These are phyloP conservation scores for Fusarium sororula DNA, from an alignment of 2,329 filamentous ascomycete species.

Conservation along the genomic window DNA sequence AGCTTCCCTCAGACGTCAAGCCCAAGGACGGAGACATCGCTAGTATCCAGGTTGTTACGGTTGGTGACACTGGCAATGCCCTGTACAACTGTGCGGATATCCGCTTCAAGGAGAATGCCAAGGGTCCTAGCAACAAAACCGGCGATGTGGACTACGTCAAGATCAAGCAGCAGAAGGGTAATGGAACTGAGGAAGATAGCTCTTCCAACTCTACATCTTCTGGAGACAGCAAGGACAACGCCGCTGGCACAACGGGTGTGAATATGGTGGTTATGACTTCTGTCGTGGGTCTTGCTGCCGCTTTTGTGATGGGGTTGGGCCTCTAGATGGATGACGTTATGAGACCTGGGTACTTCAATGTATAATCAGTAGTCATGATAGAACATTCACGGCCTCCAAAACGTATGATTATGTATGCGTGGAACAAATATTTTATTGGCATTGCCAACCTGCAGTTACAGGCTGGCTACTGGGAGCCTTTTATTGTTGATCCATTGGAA, in stretches of 20 bases:
- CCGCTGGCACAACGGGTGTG: conserved; percentile 35
- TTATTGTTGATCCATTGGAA: not conserved
- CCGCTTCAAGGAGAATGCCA: conserved; percentile 66
- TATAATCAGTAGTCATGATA: conserved; percentile 10
- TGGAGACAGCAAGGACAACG: conserved; percentile 31
- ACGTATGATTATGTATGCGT: conserved; percentile 22
- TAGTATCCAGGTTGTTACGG: conserved; percentile 75
- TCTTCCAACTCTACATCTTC: conserved; percentile 29
- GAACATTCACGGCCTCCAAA: conserved; percentile 4
- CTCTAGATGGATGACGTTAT: conserved; percentile 35
- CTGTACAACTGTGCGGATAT: conserved; percentile 83
- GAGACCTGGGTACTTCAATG: conserved; percentile 2
- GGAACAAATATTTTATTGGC: not conserved
- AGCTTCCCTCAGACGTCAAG: conserved; percentile 57
- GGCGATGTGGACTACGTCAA: conserved; percentile 55
- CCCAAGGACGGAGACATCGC: conserved; percentile 69
- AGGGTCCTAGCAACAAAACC: conserved; percentile 51
- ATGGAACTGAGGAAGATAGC: conserved; percentile 30
- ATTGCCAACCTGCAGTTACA: not conserved
- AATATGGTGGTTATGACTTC: conserved; percentile 46
- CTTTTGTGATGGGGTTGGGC: conserved; percentile 51
- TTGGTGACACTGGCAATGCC: conserved; percentile 65
- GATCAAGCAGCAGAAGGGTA: conserved; percentile 44
- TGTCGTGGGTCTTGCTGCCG: conserved; percentile 50
- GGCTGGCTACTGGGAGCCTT: not conserved